Evolutionary conservation across 2,329 filamentous ascomycete species (phyloP).

Genomic region (Alternaria infectoria): DNA sequence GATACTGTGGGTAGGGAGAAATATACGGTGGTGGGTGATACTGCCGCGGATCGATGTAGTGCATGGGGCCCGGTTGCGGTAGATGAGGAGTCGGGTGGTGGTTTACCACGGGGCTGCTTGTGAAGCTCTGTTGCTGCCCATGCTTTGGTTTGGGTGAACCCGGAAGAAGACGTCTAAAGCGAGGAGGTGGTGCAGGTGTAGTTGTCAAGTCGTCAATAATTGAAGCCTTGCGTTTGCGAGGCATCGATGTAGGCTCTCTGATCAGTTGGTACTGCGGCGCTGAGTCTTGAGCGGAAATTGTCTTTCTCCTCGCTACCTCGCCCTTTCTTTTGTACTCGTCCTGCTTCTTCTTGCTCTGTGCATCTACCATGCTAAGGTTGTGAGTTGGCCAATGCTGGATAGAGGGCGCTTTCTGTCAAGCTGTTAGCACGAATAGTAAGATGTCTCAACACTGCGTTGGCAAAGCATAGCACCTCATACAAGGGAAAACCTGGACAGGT

Average conservation of each 20-base stretch:
- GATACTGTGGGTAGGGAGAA: neutral
- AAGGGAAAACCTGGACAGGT: no score
- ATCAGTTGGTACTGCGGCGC: neutral
- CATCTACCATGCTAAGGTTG: constrained; percentile 1
- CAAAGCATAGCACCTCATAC: neutral
- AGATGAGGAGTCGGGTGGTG: neutral
- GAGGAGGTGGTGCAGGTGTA: neutral
- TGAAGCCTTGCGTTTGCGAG: neutral
- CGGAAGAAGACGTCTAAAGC: neutral
- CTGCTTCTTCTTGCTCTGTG: constrained; percentile 6
- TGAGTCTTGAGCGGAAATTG: neutral
- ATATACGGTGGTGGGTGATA: neutral
- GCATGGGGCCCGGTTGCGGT: neutral
- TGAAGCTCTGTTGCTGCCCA: neutral
- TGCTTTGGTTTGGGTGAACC: neutral
- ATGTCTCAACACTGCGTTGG: no score
- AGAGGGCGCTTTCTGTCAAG: neutral
- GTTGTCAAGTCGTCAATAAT: neutral
- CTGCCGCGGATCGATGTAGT: neutral
- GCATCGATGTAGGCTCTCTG: neutral
- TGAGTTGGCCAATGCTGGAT: constrained; percentile 24
- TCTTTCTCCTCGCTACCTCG: neutral
- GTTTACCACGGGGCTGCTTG: neutral
- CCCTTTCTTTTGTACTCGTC: constrained; percentile 2
- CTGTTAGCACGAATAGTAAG: no score